Evolutionary conservation across 1,139 yeast species (phyloP), one percentile per base, ranked within the genome.

Genomic region (Candida neerlandica): DNA sequence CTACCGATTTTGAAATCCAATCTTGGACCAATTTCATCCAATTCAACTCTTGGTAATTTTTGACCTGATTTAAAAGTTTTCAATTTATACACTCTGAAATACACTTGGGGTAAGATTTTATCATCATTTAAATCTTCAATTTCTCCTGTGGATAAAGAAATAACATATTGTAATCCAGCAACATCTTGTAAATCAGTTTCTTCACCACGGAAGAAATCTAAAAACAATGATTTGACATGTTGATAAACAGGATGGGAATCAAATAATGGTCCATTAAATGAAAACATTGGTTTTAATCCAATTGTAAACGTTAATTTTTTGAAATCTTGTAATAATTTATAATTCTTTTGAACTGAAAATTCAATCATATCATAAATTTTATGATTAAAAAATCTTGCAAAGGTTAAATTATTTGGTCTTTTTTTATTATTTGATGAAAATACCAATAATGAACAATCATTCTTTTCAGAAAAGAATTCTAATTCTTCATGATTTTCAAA

Each of bases 21-120:
- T 60, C 99, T 81, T 50, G 99, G 99, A 1, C 99, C 99, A 58
- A 90, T 86, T 70, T 94, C 99, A 53, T 88, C 96, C 47, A 94
- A 75, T 70, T 94, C 99, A 30, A 94, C 92, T 65, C 99, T 81
- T 48, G 99, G 99, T 49, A 90, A 78, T 65, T 89, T 90, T 63
- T 94, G 96, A 45, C 90, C 94, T 55, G 92, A 85, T 65, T 80
- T 84, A 67, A 70, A 86, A 3, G 98, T 85, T 65, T 86, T 89
- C 59, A 95, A 73, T 63, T 86, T 84, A 69, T 94, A 94, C 23
- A 91, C 97, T 70, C 99, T 83, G 79, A 94, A 92, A 64, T 90
- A 81, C 42, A 95, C 87, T 50, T 80, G 70, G 12, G 99, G 98
- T 55, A 91, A 77, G 40, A 60, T 60, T 42, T 68, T 57, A 11